Evolutionary conservation across 345 rosid genomes (phyloP).

Genomic region (Raphanus raphanistrum): DNA sequence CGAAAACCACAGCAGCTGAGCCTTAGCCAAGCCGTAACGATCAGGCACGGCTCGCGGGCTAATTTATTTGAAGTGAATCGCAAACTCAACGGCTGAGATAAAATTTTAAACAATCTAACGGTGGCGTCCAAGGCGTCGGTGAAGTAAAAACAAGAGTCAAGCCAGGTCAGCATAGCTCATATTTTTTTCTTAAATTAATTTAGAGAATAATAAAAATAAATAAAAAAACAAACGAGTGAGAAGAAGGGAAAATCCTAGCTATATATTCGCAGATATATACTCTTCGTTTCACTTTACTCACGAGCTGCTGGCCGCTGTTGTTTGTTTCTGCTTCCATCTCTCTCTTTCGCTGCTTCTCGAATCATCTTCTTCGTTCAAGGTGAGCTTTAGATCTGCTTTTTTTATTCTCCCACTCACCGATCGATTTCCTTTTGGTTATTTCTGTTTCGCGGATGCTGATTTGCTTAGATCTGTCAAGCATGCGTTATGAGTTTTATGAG

Average conservation of each 20-base stretch:
- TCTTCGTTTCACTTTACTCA: slow-evolving; percentile 7
- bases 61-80: slow-evolving; percentile 11
- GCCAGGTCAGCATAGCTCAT: slow-evolving; percentile 24
- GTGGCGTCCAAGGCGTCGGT: slow-evolving; percentile 2
- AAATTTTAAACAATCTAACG: slow-evolving; percentile 7
- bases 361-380: slow-evolving; percentile 18
- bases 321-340: slow-evolving; percentile 11
- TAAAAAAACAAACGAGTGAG: slow-evolving; percentile 9
- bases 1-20: slow-evolving; percentile 30
- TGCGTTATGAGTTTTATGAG: slow-evolving; percentile 12
- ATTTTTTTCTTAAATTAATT: neutral
- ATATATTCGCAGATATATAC: slow-evolving; percentile 32
- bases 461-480: slow-evolving; percentile 29
- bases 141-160: slow-evolving; percentile 22
- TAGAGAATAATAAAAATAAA: neutral
- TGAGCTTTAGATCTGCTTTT: slow-evolving; percentile 26
- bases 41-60: neutral
- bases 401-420: neutral
- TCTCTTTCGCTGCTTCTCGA: slow-evolving; percentile 22
- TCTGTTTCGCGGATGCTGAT: neutral
- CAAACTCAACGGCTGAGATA: slow-evolving; percentile 10
- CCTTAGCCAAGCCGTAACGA: slow-evolving; percentile 1
- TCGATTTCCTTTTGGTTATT: neutral
- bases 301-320: slow-evolving; percentile 33
- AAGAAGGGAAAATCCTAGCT: slow-evolving; percentile 29